Evolutionary conservation across 331 rosid species (phyloP), one percentile per base, ranked within the genome.

Genomic region (Quercus tomentella): DNA sequence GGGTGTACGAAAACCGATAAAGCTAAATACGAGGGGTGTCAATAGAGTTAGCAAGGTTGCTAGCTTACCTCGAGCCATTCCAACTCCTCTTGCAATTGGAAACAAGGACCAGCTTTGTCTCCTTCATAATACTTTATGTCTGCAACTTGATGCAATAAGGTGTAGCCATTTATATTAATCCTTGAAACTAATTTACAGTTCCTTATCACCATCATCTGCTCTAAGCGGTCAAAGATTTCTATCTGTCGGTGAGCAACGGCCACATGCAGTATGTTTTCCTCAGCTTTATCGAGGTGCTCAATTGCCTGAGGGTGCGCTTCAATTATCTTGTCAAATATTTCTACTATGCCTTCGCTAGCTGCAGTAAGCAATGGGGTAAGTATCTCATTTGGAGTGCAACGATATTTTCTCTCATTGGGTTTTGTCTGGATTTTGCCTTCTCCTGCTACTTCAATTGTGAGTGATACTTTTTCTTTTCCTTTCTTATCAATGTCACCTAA

Each of bases 221-320:
- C 0, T 15, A 79, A 17, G 9, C 33, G 56, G 2, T 18, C 7
- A 10, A 83, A 77, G 69, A 86, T 74, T 28, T 77, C 5, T 9
- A 1, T 2, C 16, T 45, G 82, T 23, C 87, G 84, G 51, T 86
- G 82, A 26, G 20, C 62, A 2, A 86, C 65, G 4, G 79, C 80
- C 22, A 86, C 26, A 43, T 83, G 86, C 31, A 88, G 78, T 60
- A 88, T 73, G 66, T 83, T 88, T 20, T 20, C 62, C 17, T 72
- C 73, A 0, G 70, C 61, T 3, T 10, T 0, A 14, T 58, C 72
- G 4, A 85, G 18, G 35, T 82, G 75, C 23, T 56, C 67, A 17
- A 69, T 6, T 6, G 87, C 87, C 4, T 73, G 79, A 4, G 89
- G 91, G 58, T 79, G 69, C 55, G 1, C 57, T 14, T 66, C 1